Conservation (phyloP, 306 rosid species). For the Boehmeria nivea region DNA sequence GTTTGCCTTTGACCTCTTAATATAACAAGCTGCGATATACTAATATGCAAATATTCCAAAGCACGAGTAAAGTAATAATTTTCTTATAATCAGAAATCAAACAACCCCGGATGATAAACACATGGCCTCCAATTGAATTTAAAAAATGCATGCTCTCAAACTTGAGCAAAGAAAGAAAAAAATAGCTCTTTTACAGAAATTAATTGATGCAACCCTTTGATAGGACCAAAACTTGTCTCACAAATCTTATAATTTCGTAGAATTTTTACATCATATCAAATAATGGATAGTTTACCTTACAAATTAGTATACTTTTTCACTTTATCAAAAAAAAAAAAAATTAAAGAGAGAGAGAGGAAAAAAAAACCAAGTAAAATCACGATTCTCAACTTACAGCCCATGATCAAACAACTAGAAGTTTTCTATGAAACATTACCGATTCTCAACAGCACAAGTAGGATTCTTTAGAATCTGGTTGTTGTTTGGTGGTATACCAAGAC, state of each 20-base stretch:
- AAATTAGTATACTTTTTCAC: no score
- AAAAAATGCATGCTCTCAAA: no score
- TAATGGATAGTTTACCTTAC: no score
- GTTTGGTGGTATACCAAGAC: slow-evolving; percentile 82
- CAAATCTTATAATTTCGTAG: no score
- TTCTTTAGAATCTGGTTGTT: slow-evolving; percentile 40
- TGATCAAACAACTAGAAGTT: background rate
- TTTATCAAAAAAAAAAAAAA: no score
- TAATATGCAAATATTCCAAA: background rate
- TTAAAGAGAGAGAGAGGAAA: no score
- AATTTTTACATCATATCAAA: no score
- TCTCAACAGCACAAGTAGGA: slow-evolving; percentile 41
- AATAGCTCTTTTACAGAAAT: background rate
- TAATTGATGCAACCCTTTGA: background rate
- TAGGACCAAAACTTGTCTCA: background rate
- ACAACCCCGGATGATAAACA: no score
- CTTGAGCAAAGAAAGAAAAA: no score
- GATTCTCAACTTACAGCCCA: background rate
- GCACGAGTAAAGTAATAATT: no score
- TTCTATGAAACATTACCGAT: slow-evolving; percentile 44
- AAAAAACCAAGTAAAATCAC: background rate
- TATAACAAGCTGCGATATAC: background rate
- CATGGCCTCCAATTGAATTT: no score
- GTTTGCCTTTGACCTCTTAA: background rate
- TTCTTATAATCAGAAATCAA: no score